phyloP scores from a whole-genome alignment of 2,329 filamentous ascomycete species.

The Xylaria sp. region DNA sequence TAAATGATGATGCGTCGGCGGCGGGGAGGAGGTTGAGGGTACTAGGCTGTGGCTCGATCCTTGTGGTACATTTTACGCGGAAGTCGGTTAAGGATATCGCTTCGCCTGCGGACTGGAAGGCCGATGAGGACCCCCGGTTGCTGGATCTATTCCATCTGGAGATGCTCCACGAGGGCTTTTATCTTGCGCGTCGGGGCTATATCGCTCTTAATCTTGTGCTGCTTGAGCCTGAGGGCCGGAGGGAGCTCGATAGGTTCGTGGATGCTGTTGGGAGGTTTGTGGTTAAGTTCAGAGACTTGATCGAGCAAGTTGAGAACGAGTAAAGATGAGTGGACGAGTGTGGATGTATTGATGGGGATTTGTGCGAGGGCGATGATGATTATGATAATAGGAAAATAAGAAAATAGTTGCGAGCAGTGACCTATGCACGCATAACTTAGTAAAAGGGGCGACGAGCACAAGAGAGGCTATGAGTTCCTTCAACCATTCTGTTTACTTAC shows the following conservation, averaged over 20 bases:
- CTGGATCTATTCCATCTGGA: slow-evolving; percentile 54
- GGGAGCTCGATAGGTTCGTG: slow-evolving; percentile 49
- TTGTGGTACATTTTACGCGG: slow-evolving; percentile 38
- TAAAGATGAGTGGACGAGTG: background rate
- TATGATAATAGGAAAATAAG: background rate
- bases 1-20: background rate
- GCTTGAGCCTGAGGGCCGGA: slow-evolving; percentile 39
- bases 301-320: background rate
- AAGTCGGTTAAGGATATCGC: slow-evolving; percentile 37
- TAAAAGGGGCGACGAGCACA: too few species aligned
- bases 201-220: slow-evolving; percentile 49
- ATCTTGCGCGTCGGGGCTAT: slow-evolving; percentile 49
- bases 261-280: slow-evolving; percentile 45
- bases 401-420: background rate
- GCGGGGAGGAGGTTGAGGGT: slow-evolving; percentile 12
- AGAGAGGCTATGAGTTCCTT: too few species aligned
- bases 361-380: background rate
- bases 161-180: slow-evolving; percentile 52
- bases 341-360: background rate
- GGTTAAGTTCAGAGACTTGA: slow-evolving; percentile 14
- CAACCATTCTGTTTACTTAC: too few species aligned
- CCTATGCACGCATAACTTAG: too few species aligned
- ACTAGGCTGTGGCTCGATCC: slow-evolving; percentile 25
- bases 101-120: slow-evolving; percentile 23
- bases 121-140: slow-evolving; percentile 41